phyloP scores from a whole-genome alignment of 495 filamentous ascomycete species.

The Hypoxylon rickii region DNA sequence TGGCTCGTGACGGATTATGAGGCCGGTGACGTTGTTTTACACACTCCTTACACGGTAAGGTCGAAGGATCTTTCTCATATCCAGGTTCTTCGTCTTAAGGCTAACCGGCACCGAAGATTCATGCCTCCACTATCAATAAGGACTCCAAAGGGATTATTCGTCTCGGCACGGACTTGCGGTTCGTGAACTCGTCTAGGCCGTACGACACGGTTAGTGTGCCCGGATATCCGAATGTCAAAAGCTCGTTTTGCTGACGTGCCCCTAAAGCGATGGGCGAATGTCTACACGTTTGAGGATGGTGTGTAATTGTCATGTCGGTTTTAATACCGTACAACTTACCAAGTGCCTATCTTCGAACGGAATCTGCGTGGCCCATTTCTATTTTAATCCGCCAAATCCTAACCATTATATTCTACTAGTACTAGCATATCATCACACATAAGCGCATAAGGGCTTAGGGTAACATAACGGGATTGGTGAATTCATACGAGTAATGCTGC shows the following conservation, averaged over 20 bases:
- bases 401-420: no score
- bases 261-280: background rate
- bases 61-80: background rate
- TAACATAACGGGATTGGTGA: no score
- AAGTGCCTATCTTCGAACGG: no score
- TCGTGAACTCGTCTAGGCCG: constrained; percentile 54
- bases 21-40: constrained; percentile 66
- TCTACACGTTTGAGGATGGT: background rate
- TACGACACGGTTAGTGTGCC: constrained; percentile 49
- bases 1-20: constrained; percentile 62
- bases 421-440: no score
- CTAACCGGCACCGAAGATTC: constrained; percentile 49
- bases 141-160: constrained; percentile 60
- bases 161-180: constrained; percentile 61
- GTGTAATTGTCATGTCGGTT: background rate
- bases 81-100: no score
- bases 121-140: constrained; percentile 60
- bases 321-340: no score
- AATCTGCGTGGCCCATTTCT: background rate
- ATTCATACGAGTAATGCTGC: no score
- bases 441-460: no score
- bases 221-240: background rate
- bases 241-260: background rate
- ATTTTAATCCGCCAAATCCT: no score
- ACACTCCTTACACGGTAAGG: constrained; percentile 59